Conservation (phyloP, 345 rosid genomes). For the Gossypium longicalyx region DNA sequence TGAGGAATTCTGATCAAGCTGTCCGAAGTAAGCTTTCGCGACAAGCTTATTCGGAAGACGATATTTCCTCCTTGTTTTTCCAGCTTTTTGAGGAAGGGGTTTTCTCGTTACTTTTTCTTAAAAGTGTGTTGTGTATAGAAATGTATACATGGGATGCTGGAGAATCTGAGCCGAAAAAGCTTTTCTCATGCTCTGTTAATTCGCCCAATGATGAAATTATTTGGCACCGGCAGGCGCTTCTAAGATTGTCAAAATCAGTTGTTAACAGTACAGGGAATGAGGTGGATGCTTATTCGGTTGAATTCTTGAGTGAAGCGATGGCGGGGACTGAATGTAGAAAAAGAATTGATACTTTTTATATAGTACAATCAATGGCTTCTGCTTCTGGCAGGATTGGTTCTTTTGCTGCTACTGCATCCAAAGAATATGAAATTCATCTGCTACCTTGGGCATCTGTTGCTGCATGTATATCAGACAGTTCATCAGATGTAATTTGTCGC, state of each 20-base stretch:
- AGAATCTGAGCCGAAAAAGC: conserved; percentile 60
- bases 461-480: conserved; percentile 69
- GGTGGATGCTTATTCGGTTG: conserved; percentile 68
- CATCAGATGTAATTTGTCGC: conserved; percentile 48
- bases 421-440: conserved; percentile 86
- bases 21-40: conserved; percentile 75
- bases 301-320: conserved; percentile 59
- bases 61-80: conserved; percentile 59
- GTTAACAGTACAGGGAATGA: conserved; percentile 32
- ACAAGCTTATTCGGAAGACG: conserved; percentile 66
- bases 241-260: conserved; percentile 57
- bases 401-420: conserved; percentile 77
- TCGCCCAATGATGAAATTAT: conserved; percentile 45
- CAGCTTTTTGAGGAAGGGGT: conserved; percentile 81
- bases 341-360: conserved; percentile 58
- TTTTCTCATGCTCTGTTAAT: conserved; percentile 57
- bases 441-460: conserved; percentile 96
- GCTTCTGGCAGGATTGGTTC: conserved; percentile 63
- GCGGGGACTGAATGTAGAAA: conserved; percentile 40
- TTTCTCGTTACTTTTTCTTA: conserved; percentile 73
- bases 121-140: conserved; percentile 64
- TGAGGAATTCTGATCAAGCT: conserved; percentile 79
- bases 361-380: conserved; percentile 86
- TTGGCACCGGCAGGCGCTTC: conserved; percentile 67
- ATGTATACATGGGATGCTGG: conserved; percentile 78